These are phyloP conservation scores for Solanum pimpinellifolium DNA, from an alignment of 257 asterid genomes.

Conservation along the genomic window DNA sequence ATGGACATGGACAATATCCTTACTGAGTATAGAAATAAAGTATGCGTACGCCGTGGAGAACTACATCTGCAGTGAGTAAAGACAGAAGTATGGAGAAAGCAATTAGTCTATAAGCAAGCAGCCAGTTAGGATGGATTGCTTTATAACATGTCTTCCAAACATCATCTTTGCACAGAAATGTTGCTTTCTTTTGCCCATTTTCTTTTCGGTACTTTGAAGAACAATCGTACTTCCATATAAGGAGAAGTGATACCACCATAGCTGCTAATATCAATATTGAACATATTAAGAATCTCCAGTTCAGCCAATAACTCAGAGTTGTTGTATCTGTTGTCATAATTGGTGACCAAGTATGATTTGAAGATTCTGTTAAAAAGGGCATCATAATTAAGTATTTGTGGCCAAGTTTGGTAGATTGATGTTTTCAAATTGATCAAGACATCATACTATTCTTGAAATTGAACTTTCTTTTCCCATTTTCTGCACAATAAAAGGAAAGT, in stretches of 20 bases:
- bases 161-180: conserved; percentile 41
- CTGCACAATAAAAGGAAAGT: neutral
- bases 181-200: conserved; percentile 14
- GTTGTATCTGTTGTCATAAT: conserved; percentile 49
- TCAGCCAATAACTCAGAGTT: conserved; percentile 64
- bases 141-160: conserved; percentile 61
- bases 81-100: conserved; percentile 44
- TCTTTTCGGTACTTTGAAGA: conserved; percentile 13
- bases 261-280: conserved; percentile 40
- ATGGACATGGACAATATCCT: conserved; percentile 7
- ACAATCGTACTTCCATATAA: conserved; percentile 72
- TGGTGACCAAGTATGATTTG: conserved; percentile 25
- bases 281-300: conserved; percentile 77
- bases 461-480: neutral
- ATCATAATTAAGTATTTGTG: neutral
- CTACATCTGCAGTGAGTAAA: conserved; percentile 39
- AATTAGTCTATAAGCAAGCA: conserved; percentile 54
- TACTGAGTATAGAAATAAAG: conserved; percentile 70
- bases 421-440: neutral
- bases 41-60: conserved; percentile 22
- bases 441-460: neutral
- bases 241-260: conserved; percentile 28
- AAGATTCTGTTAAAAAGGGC: conserved; percentile 32
- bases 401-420: neutral
- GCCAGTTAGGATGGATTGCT: conserved; percentile 57